Base-by-base conservation (phyloP, 2,329 filamentous ascomycete species). In the Alternaria triticina region DNA sequence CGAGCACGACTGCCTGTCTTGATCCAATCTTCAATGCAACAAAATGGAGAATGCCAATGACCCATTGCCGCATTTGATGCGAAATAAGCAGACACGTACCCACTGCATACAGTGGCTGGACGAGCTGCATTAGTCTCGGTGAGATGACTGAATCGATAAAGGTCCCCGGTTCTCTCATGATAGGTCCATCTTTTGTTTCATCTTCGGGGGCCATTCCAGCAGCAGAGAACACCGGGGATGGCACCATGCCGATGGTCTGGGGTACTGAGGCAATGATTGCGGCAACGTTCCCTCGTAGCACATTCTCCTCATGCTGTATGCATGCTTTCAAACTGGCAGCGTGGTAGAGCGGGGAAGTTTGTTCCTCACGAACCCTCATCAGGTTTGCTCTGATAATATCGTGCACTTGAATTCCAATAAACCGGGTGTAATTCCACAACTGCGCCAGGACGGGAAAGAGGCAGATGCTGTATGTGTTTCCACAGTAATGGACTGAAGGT, bases 361-460 rank as follows among this genome's bases (percentile, higher is more conserved):
- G 62, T 9, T 54, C 45, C 7, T 46, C 28, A 15, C 50, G 44
- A 1, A 70, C 72, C 59, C 62, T 70, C 7, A 40, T 46, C 10
- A 79, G 57, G 22, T 73, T 68, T 5, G 62, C 47, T n/a, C 67
- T 69, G 6, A 77, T 60, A 25, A 70, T 30, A 23, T 60, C 62
- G 54, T 74, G 72, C 1, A 79, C 69, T 33, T 67, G 51, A 25
- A 77, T 61, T 2, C 72, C 69, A 40, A 71, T 68, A 3, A 63
- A 59, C 4, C 73, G 62, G 23, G 77, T 67, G 43, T 74, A 72
- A 58, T 77, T 78, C 74, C 72, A 77, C 66, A 77, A 74, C 33
- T 74, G 70, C 4, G 66, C 65, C 10, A 77, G 69, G 74, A 75
- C 78, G 2, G 72, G 68, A 40, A 75, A 72, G 8, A 64, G 57